Evolutionary conservation across 306 rosid species (phyloP), one percentile per base, ranked within the genome.

Genomic region (Pyrus bretschneideri): DNA sequence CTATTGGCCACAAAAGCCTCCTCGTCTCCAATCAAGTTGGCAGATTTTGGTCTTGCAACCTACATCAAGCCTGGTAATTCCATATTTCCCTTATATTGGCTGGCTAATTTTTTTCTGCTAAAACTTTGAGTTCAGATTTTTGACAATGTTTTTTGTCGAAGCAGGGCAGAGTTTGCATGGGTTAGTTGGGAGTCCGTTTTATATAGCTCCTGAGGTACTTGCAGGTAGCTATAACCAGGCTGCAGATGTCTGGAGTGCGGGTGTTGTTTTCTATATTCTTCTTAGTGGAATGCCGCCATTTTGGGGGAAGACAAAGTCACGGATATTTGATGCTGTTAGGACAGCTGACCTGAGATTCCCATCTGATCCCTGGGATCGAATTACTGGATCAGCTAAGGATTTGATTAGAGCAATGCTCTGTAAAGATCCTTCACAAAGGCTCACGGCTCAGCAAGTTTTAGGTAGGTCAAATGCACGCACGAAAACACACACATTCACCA

Each of bases 161-260:
- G 80, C 93, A 92, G 96, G 96, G 44, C 87, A 88, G 77, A 88
- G 88, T 82, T 90, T 92, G 85, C 96, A 87, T 33, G 96, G 93
- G n/a, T 81, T 92, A 76, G 96, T 92, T 38, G 97, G 97, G 49
- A 92, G 97, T 88, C 97, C 97, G 29, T 92, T 92, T 83, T 92
- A 92, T 79, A 92, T 92, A 75, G 96, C 93, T 65, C 97, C 96
- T 1, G 96, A 92, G 83, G 97, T 92, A 69, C 87, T 92, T 67
- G 92, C 97, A 1, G 92, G 96, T 72, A 87, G 88, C 61, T 92
- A 92, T 87, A 88, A 92, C 80, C 91, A 92, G 85, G 90, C 96
- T 66, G 96, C 96, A 10, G 97, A 92, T 83, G 93, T 90, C 13
- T 92, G 97, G 93, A 92, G 97, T 76, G 90, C 96, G 2, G 96